Evolutionary conservation across 1,284 basidiomycete species (phyloP).

Genomic region (Uromyces viciae-fabae): DNA sequence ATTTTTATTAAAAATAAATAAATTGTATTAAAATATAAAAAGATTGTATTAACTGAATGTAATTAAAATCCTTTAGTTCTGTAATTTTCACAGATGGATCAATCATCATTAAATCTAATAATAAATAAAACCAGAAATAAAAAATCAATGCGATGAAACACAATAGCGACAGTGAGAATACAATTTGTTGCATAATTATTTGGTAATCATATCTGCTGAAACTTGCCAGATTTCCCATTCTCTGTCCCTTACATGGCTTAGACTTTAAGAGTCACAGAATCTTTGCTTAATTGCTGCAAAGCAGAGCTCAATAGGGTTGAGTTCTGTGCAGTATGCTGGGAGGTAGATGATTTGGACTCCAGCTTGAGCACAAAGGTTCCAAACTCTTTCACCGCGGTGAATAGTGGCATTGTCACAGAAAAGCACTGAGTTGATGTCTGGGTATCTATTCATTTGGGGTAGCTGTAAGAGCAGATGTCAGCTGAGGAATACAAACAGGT

Average conservation of each 20-base stretch:
- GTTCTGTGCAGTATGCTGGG: background rate
- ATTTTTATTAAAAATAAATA: no score
- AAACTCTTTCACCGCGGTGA: background rate
- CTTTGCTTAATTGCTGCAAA: conserved; percentile 3
- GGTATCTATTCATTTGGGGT: background rate
- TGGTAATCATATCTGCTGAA: background rate
- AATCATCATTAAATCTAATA: no score
- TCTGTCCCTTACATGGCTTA: background rate
- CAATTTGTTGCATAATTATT: background rate
- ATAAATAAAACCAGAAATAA: no score
- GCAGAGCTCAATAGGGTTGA: conserved; percentile 5
- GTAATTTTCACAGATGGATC: no score
- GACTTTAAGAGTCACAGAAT: background rate
- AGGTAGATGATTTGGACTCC: conserved; percentile 11
- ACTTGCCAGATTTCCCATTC: background rate
- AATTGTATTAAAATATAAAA: no score
- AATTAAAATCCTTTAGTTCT: no score
- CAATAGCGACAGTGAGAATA: background rate
- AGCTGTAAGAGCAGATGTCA: background rate
- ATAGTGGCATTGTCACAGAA: background rate
- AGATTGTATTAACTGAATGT: no score
- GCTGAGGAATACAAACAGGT: background rate
- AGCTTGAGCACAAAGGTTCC: background rate
- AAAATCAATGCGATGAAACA: background rate
- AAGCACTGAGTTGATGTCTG: background rate